A percentile compares a stretch with the other conserved stretches of the same genome.
Evolutionary conservation across 140 eudicot genomes (phyloP).

Genomic region (Stevia rebaudiana): DNA sequence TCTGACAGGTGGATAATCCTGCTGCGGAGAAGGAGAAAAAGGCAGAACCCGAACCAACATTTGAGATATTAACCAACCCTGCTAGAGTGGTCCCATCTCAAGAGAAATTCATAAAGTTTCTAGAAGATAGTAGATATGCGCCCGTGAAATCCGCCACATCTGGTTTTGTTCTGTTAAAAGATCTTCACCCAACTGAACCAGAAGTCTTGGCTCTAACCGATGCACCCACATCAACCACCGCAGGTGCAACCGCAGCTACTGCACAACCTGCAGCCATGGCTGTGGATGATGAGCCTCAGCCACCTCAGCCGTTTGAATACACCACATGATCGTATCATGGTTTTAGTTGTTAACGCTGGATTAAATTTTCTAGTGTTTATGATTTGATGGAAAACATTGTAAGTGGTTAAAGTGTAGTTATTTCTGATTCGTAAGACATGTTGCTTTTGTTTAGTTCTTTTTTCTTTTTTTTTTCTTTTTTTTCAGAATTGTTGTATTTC

Average conservation of each 20-base stretch:
- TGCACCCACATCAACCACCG: slow-evolving; percentile 59
- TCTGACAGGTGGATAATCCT: slow-evolving; percentile 49
- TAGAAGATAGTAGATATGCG: slow-evolving; percentile 73
- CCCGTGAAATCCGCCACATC: slow-evolving; percentile 85
- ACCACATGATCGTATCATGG: slow-evolving; percentile 52
- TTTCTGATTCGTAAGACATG: no score
- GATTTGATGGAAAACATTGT: no score
- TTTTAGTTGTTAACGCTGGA: no score
- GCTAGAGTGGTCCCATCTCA: slow-evolving; percentile 93
- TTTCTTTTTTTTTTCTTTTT: no score
- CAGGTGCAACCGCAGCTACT: slow-evolving; percentile 54
- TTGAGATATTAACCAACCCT: slow-evolving; percentile 73
- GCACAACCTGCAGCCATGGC: slow-evolving; percentile 67
- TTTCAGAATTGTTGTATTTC: no score
- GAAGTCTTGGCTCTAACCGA: slow-evolving; percentile 77
- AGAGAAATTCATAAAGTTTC: slow-evolving; percentile 73
- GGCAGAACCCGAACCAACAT: slow-evolving; percentile 74
- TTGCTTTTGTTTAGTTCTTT: no score
- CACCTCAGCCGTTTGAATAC: slow-evolving; percentile 92
- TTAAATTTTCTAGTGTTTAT: no score
- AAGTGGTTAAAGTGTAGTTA: no score
- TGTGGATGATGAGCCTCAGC: slow-evolving; percentile 91
- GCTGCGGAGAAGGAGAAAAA: slow-evolving; percentile 59
- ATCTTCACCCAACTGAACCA: slow-evolving; percentile 76
- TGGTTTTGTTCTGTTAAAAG: slow-evolving; percentile 80